These are phyloP conservation scores for Bifiguratus adelaidae DNA, from an alignment of 192 early-diverging fungal species.

Conservation along the genomic window DNA sequence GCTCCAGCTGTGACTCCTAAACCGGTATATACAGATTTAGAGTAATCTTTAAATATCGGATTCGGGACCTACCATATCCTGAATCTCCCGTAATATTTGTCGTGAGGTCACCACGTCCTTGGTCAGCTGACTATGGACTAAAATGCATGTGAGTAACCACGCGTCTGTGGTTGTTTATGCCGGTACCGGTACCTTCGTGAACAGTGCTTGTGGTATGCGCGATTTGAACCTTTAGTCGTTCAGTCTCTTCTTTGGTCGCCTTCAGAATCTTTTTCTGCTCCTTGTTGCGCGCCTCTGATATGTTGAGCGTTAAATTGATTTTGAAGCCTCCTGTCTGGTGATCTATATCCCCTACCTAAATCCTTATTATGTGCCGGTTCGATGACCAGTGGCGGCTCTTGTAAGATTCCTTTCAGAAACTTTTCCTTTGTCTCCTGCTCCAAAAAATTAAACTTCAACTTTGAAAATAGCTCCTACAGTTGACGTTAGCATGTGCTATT, in stretches of 20 bases:
- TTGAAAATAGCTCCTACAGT: conserved; percentile 36
- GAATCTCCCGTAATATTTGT: conserved; percentile 2
- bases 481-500: too few relatives aligned
- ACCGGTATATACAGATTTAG: too few relatives aligned
- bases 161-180: too few relatives aligned
- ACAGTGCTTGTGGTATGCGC: neutral
- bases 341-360: conserved; percentile 1
- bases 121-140: neutral
- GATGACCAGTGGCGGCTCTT: conserved; percentile 19
- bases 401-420: conserved; percentile 31
- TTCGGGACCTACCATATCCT: conserved; percentile 3
- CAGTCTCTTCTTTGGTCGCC: conserved; percentile 8
- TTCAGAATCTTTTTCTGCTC: conserved; percentile 15
- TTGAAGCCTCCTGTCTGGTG: neutral
- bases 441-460: conserved; percentile 42
- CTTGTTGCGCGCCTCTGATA: conserved; percentile 5
- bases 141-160: neutral
- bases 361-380: conserved; percentile 17
- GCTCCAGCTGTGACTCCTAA: too few relatives aligned
- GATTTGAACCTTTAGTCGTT: conserved; percentile 8
- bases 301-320: neutral
- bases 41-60: too few relatives aligned
- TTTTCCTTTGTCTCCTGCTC: conserved; percentile 42
- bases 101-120: neutral
- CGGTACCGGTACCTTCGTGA: neutral